A percentile compares a stretch with the other conserved stretches of the same genome.
phyloP scores from a whole-genome alignment of 768 basidiomycete genomes.

The Tricholoma furcatifolium region DNA sequence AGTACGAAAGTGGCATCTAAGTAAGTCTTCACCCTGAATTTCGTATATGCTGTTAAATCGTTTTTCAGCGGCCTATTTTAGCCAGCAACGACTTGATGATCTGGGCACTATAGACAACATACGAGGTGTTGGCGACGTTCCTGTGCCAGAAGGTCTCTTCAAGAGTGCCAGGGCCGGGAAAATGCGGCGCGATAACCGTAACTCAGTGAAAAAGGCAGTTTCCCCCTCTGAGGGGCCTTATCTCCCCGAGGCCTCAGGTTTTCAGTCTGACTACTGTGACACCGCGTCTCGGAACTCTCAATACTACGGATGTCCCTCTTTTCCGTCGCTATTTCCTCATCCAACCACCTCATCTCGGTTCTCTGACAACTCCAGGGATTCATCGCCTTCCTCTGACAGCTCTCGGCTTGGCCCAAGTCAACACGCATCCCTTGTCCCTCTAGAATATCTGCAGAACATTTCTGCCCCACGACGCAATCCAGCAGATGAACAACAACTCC shows the following conservation, averaged over 20 bases:
- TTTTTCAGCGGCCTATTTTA: conserved; percentile 76
- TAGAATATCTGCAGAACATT: conserved; percentile 58
- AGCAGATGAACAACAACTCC: conserved; percentile 61
- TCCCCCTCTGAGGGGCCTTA: conserved; percentile 26
- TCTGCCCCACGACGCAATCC: conserved; percentile 59
- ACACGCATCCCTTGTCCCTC: conserved; percentile 51
- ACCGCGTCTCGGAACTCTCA: conserved; percentile 19
- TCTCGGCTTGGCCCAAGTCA: conserved; percentile 24
- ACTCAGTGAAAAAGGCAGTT: conserved; percentile 29
- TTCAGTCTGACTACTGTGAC: conserved; percentile 19
- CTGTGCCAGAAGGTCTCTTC: conserved; percentile 77
- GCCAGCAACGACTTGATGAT: conserved; percentile 69
- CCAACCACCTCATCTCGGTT: conserved; percentile 24
- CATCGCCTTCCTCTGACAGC: conserved; percentile 39
- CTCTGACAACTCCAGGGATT: conserved; percentile 32
- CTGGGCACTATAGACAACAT: conserved; percentile 73
- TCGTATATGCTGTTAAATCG: conserved; percentile 21
- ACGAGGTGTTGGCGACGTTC: conserved; percentile 60
- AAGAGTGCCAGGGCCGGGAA: conserved; percentile 74
- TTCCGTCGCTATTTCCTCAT: conserved; percentile 17
- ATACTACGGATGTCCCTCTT: conserved; percentile 23
- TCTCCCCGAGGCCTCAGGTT: conserved; percentile 21
- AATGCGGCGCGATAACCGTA: conserved; percentile 49
- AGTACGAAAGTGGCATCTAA: conserved; percentile 81
- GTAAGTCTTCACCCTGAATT: conserved; percentile 40